phyloP scores from a whole-genome alignment of 306 rosid genomes.

The Corylus americana region DNA sequence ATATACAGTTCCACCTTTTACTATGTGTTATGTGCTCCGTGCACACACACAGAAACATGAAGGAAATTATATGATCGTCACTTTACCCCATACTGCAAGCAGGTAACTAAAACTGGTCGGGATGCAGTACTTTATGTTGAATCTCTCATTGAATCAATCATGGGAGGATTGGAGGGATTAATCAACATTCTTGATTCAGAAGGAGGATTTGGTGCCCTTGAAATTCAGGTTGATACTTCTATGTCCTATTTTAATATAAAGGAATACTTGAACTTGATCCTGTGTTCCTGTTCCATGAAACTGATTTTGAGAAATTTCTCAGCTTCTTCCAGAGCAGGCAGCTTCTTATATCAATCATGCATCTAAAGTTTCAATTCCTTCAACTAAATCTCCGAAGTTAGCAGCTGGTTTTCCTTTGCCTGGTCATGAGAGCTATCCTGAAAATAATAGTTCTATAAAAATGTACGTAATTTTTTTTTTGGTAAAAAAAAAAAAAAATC shows the following conservation, averaged over 20 bases:
- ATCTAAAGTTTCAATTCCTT: conserved; percentile 68
- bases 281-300: conserved; percentile 24
- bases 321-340: conserved; percentile 99
- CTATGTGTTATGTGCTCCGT: conserved; percentile 12
- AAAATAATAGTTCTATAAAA: conserved; percentile 85
- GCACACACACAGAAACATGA: conserved; percentile 5
- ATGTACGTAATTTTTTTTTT: conserved; percentile 51
- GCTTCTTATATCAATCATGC: conserved; percentile 86
- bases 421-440: conserved; percentile 96
- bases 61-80: conserved; percentile 28
- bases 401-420: conserved; percentile 78
- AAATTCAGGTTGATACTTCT: conserved; percentile 70
- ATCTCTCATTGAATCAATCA: conserved; percentile 94
- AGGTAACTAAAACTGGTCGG: conserved; percentile 94
- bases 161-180: conserved; percentile 99
- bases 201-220: conserved; percentile 99
- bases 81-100: conserved; percentile 41
- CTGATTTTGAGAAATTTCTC: conserved; percentile 46
- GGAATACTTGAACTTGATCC: conserved; percentile 9
- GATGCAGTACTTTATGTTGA: conserved; percentile 99
- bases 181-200: conserved; percentile 96
- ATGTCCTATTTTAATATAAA: conserved; percentile 9
- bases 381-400: conserved; percentile 84
- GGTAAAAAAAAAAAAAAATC: not conserved
- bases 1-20: conserved; percentile 21